Evolutionary conservation across 2,329 filamentous ascomycete species (phyloP), one percentile per base, ranked within the genome.

Genomic region (Malbranchea zuffiana): DNA sequence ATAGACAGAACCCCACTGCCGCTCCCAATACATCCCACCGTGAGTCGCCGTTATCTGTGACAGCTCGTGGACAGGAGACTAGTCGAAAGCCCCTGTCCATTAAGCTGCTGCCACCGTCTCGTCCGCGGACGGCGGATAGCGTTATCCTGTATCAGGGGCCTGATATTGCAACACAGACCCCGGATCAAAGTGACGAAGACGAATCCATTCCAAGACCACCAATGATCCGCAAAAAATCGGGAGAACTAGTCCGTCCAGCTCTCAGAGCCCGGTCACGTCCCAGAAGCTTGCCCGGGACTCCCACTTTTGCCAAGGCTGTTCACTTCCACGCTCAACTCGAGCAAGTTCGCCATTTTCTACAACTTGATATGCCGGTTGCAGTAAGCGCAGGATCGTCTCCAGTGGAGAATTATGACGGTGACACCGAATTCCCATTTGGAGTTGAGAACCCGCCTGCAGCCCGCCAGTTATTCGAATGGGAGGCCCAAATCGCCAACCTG

Each of bases 141-240:
- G 23, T 24, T 31, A 20, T 35, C 12, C 13, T 43, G 12, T 31
- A 29, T 12, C 29, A 38, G 11, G 23, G 39, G 20, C 39, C 44
- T 25, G 44, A 47, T 48, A 60, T 52, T 43, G 54, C 31, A 6
- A 44, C 47, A 39, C 39, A 42, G 42, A 49, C 49, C 46, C 69
- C 48, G 5, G 56, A 56, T 23, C 61, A 64, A 12, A 62, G 62
- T 38, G 60, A 58, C 1, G 78, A 80, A 20, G 71, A 71, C 30
- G 69, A 74, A 42, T 50, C 72, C 43, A 60, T 54, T 45, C 69
- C 65, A 50, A 92, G 90, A 63, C 86, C 87, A n/a, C 78, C 78
- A 37, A 92, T 96, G 77, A 78, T 98, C 7, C 79, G 90, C 51
- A 98, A 98, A 68, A 98, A 98, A 71, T 96, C 90, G 25, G 90